Evolutionary conservation across 345 rosid species (phyloP), one percentile per base, ranked within the genome.

Genomic region (Arabis hirsuta): DNA sequence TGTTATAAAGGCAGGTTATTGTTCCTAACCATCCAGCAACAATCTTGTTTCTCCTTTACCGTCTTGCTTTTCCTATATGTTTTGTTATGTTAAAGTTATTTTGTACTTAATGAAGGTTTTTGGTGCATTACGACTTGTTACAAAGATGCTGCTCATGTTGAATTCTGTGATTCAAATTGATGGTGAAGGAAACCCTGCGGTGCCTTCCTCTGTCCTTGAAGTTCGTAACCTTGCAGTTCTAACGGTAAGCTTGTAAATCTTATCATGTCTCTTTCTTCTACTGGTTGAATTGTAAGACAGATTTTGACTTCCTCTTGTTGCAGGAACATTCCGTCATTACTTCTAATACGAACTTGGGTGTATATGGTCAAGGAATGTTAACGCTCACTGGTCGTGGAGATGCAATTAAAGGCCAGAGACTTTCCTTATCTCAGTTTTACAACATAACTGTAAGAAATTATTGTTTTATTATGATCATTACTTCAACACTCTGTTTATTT

Each of bases 131-230:
- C 81, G 99, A 80, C 91, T 95, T 83, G 82, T 87, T 46, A 82
- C 90, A 36, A 95, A 95, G 83, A 91, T 95, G 88, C 78, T 95
- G 74, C 93, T 95, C 59, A 89, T 95, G 97, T 87, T 89, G 94
- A 95, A 95, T 84, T 91, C 99, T 63, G 81, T 81, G 65, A 90
- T 95, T 83, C 86, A 81, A 84, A 85, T 91, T 72, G 99, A 91
- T 84, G 97, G 97, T 53, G 88, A 93, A 36, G 96, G 97, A 81
- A 91, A 91, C 78, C 87, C 96, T 51, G 79, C 86, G 31, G 96
- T 95, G 44, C 86, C 96, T 57, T 85, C 96, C 51, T 95, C 97
- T 66, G 67, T 91, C 70, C 89, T 95, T 81, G 99, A 95, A 88
- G 96, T 84, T 83, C 88, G 96, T 75, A 95, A 95, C 86, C 89